These are phyloP conservation scores for Neurospora hispaniola DNA, from an alignment of 495 filamentous ascomycete genomes.

Conservation along the genomic window DNA sequence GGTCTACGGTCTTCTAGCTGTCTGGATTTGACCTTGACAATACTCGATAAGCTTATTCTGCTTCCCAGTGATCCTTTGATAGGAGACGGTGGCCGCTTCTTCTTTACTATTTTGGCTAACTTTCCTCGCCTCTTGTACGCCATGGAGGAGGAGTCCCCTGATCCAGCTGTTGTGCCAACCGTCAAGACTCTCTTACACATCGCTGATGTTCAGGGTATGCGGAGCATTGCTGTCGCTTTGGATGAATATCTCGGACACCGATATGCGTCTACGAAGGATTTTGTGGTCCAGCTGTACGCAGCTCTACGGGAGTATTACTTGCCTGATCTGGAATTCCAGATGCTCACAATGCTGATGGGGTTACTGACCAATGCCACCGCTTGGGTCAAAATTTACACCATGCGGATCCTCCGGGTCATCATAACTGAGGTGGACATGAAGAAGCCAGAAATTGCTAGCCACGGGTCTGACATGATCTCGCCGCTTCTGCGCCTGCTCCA, in stretches of 20 bases:
- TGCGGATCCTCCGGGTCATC: slow-evolving; percentile 77
- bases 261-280: slow-evolving; percentile 64
- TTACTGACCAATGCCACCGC: slow-evolving; percentile 76
- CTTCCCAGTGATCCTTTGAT: slow-evolving; percentile 74
- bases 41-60: slow-evolving; percentile 65
- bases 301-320: slow-evolving; percentile 74
- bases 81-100: slow-evolving; percentile 66
- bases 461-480: slow-evolving; percentile 92
- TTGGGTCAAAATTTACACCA: slow-evolving; percentile 86
- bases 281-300: slow-evolving; percentile 61
- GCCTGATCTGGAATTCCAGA: slow-evolving; percentile 71
- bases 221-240: slow-evolving; percentile 48
- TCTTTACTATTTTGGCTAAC: slow-evolving; percentile 81
- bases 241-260: slow-evolving; percentile 57
- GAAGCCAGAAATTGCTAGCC: slow-evolving; percentile 75
- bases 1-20: slow-evolving; percentile 80
- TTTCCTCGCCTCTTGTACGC: slow-evolving; percentile 76
- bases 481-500: slow-evolving; percentile 83
- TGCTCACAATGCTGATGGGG: slow-evolving; percentile 83
- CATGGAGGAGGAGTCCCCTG: slow-evolving; percentile 54
- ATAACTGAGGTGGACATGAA: slow-evolving; percentile 91
- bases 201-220: slow-evolving; percentile 57
- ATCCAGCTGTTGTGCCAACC: slow-evolving; percentile 43
- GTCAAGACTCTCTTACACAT: slow-evolving; percentile 60
- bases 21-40: slow-evolving; percentile 61